Base-by-base conservation (phyloP, 1,139 yeast genomes). In the Kazachstania sp. region DNA sequence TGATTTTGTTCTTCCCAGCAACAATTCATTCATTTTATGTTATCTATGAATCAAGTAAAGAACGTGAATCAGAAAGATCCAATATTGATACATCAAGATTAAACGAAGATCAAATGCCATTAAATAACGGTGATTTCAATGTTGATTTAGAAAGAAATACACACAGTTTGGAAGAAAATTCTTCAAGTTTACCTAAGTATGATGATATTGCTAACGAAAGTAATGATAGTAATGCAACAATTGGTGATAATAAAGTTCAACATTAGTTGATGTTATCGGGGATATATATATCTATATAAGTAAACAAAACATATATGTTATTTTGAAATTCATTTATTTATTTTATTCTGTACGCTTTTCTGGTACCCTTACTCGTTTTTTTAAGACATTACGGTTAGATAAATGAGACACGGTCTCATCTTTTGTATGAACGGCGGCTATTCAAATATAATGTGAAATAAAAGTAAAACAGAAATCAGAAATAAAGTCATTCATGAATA, bases 11-110 rank as follows among this genome's bases (percentile, higher is more conserved):
- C 44, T 49, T 62, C 47, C 64, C 64, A 13, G 64, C 63, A 4
- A 49, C 52, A 3, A 43, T 60, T n/a, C 64, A 62, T 46, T 58
- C 62, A 8, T 48, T 54, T 13, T 61, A 58, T 45, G 54, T 61
- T 8, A 48, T 61, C 15, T 53, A 59, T 41, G 58, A 52, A 45
- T 56, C 63, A 4, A 56, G 61, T 43, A 41, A 39, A 4, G 59
- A 57, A 45, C 51, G 61, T 19, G 37, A 30, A 12, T 34, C 12
- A 8, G 46, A 44, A 40, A 38, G 36, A 37, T 12, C 31, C 6
- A n/a, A 44, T 3, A 35, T 37, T 31, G 23, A 13, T 18, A 45
- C 26, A 15, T 13, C 38, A 35, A 41, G 31, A 15, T 7, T 28
- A n/a, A 11, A 41, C 3, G 41, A 38, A 9, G 41, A 38, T 18